Evolutionary conservation across 352 stramenopile genomes (phyloP).

Genomic region (Pelagophyceae sp.): DNA sequence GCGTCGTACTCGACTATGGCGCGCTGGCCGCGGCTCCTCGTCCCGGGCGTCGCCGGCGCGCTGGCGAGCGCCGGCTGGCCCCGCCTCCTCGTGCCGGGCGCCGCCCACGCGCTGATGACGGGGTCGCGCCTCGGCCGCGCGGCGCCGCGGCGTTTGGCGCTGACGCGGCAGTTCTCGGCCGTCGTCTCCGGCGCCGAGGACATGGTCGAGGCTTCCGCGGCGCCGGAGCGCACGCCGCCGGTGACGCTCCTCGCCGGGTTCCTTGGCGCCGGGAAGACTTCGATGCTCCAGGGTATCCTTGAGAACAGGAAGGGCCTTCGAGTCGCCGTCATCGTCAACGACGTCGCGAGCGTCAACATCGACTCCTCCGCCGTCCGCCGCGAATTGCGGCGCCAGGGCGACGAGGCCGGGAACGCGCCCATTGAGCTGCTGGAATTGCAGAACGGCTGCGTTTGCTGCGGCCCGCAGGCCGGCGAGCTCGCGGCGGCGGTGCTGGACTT

Average conservation of each 20-base stretch:
- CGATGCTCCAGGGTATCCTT: constrained; percentile 48
- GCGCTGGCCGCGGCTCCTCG: no score
- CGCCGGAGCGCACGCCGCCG: no score
- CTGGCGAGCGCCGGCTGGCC: no score
- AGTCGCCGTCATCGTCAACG: constrained; percentile 58
- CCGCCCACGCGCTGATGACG: no score
- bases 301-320: constrained; percentile 46
- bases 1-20: no score
- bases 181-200: neutral
- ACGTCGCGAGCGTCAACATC: constrained; percentile 55
- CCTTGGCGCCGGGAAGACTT: constrained; percentile 50
- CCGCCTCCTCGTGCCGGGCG: no score
- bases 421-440: constrained; percentile 48
- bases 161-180: no score
- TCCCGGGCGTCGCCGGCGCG: no score
- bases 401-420: neutral
- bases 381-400: neutral
- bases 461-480: constrained; percentile 47
- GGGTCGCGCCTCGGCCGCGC: no score
- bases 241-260: constrained; percentile 46
- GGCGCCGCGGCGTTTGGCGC: no score
- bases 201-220: no score
- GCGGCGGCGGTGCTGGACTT: constrained; percentile 14
- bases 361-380: constrained; percentile 45
- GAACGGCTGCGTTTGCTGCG: constrained; percentile 56